These are phyloP conservation scores for Talaromyces marneffei DNA, from an alignment of 2,329 filamentous ascomycete genomes.

Conservation along the genomic window DNA sequence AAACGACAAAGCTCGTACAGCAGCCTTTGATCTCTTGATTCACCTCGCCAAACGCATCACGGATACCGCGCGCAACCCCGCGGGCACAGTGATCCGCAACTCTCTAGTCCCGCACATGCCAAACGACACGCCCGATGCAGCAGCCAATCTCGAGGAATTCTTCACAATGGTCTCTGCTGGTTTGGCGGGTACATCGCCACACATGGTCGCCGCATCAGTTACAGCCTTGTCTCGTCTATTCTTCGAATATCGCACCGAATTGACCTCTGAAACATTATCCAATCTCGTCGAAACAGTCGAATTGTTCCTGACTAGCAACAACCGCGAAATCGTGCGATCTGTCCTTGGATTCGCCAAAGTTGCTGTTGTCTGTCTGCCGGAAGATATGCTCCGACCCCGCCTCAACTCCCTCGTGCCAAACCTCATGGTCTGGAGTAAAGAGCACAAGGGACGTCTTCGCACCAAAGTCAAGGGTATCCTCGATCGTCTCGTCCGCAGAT, in stretches of 20 bases:
- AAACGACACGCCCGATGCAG: conserved; percentile 66
- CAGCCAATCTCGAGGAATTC: conserved; percentile 85
- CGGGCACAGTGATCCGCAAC: conserved; percentile 73
- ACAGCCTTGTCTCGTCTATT: conserved; percentile 89
- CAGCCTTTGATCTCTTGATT: conserved; percentile 84
- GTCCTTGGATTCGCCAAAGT: conserved; percentile 97
- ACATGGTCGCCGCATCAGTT: conserved; percentile 97
- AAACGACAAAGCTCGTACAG: conserved; percentile 86
- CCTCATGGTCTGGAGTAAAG: conserved; percentile 91
- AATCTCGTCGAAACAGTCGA: conserved; percentile 94
- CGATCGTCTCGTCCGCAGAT: conserved; percentile 86
- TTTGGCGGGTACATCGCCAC: conserved; percentile 82
- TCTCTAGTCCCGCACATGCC: conserved; percentile 84
- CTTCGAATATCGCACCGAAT: conserved; percentile 74
- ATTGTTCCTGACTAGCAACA: conserved; percentile 91
- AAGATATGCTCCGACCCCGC: conserved; percentile 70
- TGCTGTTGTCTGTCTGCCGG: conserved; percentile 78
- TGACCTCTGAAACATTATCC: conserved; percentile 64
- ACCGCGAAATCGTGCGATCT: conserved; percentile 90
- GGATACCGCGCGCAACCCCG: conserved; percentile 49
- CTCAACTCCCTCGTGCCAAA: conserved; percentile 76
- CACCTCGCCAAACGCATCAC: conserved; percentile 80
- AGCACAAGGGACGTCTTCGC: conserved; percentile 96
- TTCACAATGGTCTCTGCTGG: conserved; percentile 98
- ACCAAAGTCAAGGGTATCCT: conserved; percentile 97